Evolutionary conservation across 257 asterid genomes (phyloP).

Genomic region (Asclepias syriaca): DNA sequence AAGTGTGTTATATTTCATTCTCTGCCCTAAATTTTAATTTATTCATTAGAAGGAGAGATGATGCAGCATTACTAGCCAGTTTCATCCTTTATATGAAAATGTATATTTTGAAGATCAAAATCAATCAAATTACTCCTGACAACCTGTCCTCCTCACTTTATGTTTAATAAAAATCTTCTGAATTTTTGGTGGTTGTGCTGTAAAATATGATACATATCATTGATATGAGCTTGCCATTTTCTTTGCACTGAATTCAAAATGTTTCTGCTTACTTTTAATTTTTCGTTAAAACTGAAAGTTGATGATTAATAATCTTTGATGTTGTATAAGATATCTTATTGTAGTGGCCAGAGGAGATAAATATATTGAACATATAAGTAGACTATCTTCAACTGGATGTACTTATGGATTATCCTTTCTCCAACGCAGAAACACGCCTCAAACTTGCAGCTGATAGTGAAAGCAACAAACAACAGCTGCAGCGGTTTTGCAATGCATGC

Average conservation of each 20-base stretch:
- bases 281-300: background rate
- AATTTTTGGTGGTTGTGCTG: background rate
- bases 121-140: background rate
- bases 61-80: background rate
- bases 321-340: background rate
- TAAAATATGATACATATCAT: background rate
- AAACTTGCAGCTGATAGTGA: slow-evolving; percentile 61
- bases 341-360: background rate
- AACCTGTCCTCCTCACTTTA: background rate
- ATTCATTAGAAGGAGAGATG: background rate
- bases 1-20: background rate
- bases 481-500: slow-evolving; percentile 86
- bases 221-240: background rate
- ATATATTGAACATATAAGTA: background rate
- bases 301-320: background rate
- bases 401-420: slow-evolving; percentile 6
- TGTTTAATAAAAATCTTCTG: background rate
- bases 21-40: background rate
- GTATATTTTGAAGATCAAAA: background rate
- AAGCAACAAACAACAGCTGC: slow-evolving; percentile 58
- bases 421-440: slow-evolving; percentile 53
- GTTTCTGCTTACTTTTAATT: background rate
- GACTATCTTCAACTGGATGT: background rate
- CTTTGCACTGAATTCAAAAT: background rate
- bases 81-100: background rate